phyloP scores from a whole-genome alignment of 2,329 filamentous ascomycete genomes.

The Nothophaeocryptopus gaeumannii region DNA sequence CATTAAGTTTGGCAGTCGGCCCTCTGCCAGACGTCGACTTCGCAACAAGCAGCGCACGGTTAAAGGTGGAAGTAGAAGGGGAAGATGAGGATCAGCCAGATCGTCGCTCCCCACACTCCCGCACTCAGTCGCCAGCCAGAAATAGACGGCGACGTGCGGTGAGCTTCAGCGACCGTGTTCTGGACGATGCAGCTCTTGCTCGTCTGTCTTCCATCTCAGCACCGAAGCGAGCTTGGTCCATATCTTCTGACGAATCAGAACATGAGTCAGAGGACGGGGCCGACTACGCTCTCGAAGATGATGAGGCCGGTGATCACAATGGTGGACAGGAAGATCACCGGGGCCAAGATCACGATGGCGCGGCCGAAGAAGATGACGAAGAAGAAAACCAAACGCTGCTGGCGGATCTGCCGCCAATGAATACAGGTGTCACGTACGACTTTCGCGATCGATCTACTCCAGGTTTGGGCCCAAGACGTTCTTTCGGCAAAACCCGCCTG shows the following conservation, averaged over 20 bases:
- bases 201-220: constrained; percentile 29
- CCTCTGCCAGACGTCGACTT: constrained; percentile 30
- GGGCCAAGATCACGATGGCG: too few relatives aligned
- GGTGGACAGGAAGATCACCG: too few relatives aligned
- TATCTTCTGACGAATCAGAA: constrained; percentile 22
- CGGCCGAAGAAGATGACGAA: too few relatives aligned
- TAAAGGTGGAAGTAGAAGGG: not conserved
- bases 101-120: not conserved
- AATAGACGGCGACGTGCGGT: constrained; percentile 8
- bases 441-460: constrained; percentile 6
- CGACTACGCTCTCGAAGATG: constrained; percentile 1
- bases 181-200: constrained; percentile 20
- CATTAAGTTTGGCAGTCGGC: constrained; percentile 22
- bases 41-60: constrained; percentile 12
- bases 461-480: constrained; percentile 2
- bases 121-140: too few relatives aligned
- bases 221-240: constrained; percentile 22
- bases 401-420: not conserved
- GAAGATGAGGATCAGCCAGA: not conserved
- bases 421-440: constrained; percentile 12
- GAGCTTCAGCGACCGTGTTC: constrained; percentile 21
- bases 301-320: not conserved
- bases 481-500: constrained; percentile 9
- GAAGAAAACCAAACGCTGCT: too few relatives aligned
- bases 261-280: constrained; percentile 6